Base-by-base conservation (phyloP, 2,329 filamentous ascomycete species). In the Fusarium domesticum region DNA sequence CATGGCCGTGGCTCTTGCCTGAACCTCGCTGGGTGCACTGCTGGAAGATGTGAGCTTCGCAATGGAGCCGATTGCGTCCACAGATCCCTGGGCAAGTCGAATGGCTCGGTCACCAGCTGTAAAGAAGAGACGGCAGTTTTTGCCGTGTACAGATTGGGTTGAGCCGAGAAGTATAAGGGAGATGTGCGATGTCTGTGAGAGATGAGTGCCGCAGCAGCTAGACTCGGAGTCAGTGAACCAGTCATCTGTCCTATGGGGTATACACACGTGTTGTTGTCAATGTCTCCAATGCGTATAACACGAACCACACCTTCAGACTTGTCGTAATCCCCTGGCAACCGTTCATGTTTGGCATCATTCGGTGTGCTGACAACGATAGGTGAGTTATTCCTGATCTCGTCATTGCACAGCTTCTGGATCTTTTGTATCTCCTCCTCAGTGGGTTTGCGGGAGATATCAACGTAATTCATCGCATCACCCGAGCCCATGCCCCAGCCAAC, bases 161-260 rank as follows among this genome's bases (percentile, higher is more conserved):
- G 55, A 50, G 2, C 60, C 59, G 3, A 65, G 43, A 0, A 65
- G 43, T 12, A 65, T 52, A 11, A 65, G 61, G 1, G 53, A 51
- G 6, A 65, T 55, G 35, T 65, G 63, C 0, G 63, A 64, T 2
- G 63, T 65, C 32, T 64, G 60, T 0, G 55, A 49, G 0, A 65
- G 49, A 14, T 65, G 62, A 4, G 63, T 65, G 4, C 62, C 62
- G 4, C 62, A 65, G 35, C 62, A 64, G 8, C 62, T 63, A 3
- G 1, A 0, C 6, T 1, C 14, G 10, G 3, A n/a, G 16, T 48
- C 3, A 49, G 45, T 18, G 8, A 0, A 2, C 2, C 10, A 4
- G 0, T 6, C 6, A 1, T 2, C 5, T 8, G 0, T 4, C 5
- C 7, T 10, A 5, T 3, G 12, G 1, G 1, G 3, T 5, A 17